Percentiles rank a stretch among this genome's conserved stretches.
These are phyloP conservation scores for Phytophthora idaei DNA, from an alignment of 352 stramenopile genomes.

Conservation along the genomic window DNA sequence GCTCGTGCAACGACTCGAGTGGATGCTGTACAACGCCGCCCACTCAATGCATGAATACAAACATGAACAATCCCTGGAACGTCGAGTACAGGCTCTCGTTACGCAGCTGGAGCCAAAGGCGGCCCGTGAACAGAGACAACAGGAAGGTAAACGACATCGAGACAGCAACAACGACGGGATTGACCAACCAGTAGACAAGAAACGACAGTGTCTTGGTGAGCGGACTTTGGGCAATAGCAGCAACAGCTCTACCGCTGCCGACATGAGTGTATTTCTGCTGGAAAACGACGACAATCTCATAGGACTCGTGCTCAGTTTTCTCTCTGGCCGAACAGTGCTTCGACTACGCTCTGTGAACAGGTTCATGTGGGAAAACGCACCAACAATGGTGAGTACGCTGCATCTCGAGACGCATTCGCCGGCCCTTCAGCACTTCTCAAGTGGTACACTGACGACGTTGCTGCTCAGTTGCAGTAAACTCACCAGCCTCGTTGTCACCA, in stretches of 20 bases:
- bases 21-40: constrained; percentile 74
- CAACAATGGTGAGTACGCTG: constrained; percentile 47
- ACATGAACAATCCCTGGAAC: constrained; percentile 65
- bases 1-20: constrained; percentile 71
- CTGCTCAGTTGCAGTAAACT: constrained; percentile 46
- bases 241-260: neutral
- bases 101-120: constrained; percentile 50
- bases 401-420: constrained; percentile 42
- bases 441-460: constrained; percentile 37
- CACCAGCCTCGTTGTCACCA: constrained; percentile 47
- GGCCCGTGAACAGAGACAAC: neutral
- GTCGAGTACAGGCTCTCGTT: constrained; percentile 74
- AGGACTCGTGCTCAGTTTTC: constrained; percentile 50
- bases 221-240: too few species aligned
- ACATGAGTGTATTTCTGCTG: constrained; percentile 37
- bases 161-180: neutral
- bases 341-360: constrained; percentile 45
- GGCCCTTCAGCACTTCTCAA: constrained; percentile 31
- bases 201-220: constrained; percentile 16
- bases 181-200: neutral
- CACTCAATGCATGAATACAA: constrained; percentile 69
- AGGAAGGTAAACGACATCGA: constrained; percentile 17
- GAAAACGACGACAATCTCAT: constrained; percentile 56
- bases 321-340: constrained; percentile 53
- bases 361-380: constrained; percentile 47